A percentile compares a stretch with the other conserved stretches of the same genome.
Conservation (phyloP, 176 grass and related monocot genomes). For the Dendrocalamus sinicus region DNA sequence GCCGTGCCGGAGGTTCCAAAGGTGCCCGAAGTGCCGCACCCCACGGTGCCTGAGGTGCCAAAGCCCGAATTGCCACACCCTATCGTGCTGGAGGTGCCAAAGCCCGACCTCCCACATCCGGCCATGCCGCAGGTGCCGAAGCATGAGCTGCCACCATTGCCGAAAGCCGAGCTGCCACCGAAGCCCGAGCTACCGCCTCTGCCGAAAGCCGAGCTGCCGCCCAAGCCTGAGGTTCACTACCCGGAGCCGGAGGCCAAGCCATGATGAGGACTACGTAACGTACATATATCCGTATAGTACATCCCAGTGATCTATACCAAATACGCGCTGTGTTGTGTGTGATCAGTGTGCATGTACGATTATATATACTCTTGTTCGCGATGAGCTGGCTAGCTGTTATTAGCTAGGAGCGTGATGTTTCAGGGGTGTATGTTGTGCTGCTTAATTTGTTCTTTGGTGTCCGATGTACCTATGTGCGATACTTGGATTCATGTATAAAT, state of each 20-base stretch:
- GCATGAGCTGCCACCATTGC: background rate
- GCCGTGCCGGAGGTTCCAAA: background rate
- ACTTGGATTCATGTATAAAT: background rate
- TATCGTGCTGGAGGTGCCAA: background rate
- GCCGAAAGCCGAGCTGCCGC: background rate
- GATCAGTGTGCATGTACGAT: background rate
- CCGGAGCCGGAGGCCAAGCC: constrained; percentile 1
- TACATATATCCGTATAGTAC: background rate
- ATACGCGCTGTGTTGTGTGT: background rate
- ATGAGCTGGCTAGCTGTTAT: background rate
- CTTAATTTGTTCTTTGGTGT: background rate
- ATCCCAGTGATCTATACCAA: background rate
- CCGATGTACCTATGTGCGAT: background rate
- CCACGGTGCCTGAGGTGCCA: background rate
- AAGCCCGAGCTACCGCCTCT: background rate
- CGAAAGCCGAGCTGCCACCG: background rate
- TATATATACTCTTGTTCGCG: background rate
- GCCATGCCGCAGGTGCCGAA: background rate
- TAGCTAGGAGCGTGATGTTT: background rate
- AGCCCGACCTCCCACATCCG: background rate
- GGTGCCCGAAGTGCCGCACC: too few relatives aligned
- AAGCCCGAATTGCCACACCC: background rate
- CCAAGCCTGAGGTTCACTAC: background rate
- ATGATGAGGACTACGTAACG: background rate
- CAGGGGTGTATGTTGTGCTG: background rate